Conservation (phyloP, 2,329 filamentous ascomycete genomes). For the Cladosporium sp. region DNA sequence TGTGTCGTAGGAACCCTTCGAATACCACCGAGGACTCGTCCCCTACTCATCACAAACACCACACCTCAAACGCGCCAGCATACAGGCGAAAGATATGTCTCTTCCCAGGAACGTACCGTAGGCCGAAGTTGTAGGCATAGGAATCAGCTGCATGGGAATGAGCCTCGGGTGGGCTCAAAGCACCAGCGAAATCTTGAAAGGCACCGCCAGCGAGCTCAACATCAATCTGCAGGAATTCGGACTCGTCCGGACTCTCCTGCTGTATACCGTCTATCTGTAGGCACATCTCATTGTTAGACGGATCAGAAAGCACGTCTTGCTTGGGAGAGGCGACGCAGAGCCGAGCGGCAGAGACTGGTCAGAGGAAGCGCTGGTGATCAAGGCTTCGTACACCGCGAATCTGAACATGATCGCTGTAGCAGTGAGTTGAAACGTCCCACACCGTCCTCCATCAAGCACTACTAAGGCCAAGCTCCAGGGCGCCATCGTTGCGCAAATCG, state of each 20-base stretch:
- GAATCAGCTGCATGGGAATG: no score
- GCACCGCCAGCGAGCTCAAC: no score
- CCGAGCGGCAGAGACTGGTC: neutral
- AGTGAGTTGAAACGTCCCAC: neutral
- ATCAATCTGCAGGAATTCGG: neutral
- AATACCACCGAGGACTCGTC: no score
- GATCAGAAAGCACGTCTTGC: neutral
- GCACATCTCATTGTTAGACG: neutral
- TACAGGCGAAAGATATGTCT: no score
- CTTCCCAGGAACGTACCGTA: no score
- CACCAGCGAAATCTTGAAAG: no score
- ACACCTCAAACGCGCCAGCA: no score
- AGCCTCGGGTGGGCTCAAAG: no score
- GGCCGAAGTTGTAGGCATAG: no score
- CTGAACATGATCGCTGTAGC: slow-evolving; percentile 4
- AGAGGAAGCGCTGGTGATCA: neutral
- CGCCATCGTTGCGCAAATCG: slow-evolving; percentile 5
- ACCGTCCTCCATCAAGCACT: neutral
- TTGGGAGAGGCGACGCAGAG: neutral
- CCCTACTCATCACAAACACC: no score
- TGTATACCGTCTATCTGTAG: neutral
- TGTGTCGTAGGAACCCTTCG: no score
- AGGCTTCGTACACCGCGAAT: neutral
- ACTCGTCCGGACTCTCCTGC: neutral
- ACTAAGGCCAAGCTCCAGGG: neutral